Base-by-base conservation (phyloP, 495 filamentous ascomycete species). In the Massariosphaeria phaeospora region DNA sequence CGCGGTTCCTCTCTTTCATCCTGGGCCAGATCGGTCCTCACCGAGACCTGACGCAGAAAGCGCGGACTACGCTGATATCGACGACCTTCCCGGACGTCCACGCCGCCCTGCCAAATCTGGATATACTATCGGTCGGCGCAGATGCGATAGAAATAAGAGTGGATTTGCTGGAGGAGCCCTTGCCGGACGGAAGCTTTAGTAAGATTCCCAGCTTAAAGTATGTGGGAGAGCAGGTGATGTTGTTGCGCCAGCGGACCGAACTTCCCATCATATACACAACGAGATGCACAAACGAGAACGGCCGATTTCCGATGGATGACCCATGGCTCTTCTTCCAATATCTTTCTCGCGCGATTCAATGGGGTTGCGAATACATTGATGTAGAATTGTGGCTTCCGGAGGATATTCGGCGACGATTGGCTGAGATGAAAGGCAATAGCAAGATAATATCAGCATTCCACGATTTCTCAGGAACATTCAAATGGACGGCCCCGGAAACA, bases 311-410 rank as follows among this genome's bases (percentile, higher is more conserved):
- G 1, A 88, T 89, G 82, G 84, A 86, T 36, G 78, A 89, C 56
- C 86, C 86, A 13, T 69, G 72, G 6, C 58, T 90, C 33, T 90
- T 83, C 68, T 87, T 84, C 69, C 76, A 82, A 45, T 90, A 91
- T 65, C 77, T 93, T 1, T 83, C 79, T 43, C 77, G 85, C 13
- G 88, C 86, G 0, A 84, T 91, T 41, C 84, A 89, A 55, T 91
- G 86, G 86, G 88, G 88, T 2, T 85, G 87, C 29, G 87, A 91
- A 66, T 93, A 91, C 66, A 83, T 93, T 40, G 88, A 93, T 56
- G 86, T 93, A 12, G 88, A 93, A 67, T 67, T 91, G 41, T 90
- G 87, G 86, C 75, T 91, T 13, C 87, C 88, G 7, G 87, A 89
- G 67, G 71, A 82, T 9, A 85, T 93, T 48, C 75, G 87, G 46